These are phyloP conservation scores for Canariomyces notabilis DNA, from an alignment of 2,329 filamentous ascomycete genomes.

Conservation along the genomic window DNA sequence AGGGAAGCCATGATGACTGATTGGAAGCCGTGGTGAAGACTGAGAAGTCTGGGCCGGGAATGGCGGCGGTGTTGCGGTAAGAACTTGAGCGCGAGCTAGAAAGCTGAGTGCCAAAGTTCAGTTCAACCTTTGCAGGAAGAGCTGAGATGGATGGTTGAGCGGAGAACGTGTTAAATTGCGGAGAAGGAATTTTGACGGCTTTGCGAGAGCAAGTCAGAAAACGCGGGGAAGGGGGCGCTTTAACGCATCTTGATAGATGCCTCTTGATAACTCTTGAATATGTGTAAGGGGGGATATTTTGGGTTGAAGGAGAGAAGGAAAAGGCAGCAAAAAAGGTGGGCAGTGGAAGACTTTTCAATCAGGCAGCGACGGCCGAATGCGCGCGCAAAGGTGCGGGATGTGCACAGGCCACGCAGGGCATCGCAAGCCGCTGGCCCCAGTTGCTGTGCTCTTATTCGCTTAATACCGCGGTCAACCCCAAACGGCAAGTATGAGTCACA, in stretches of 20 bases:
- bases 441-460: conserved; percentile 15
- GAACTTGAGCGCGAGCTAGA: conserved; percentile 54
- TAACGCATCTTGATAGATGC: conserved; percentile 55
- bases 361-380: conserved; percentile 37
- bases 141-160: conserved; percentile 47
- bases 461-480: conserved; percentile 16
- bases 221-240: conserved; percentile 39
- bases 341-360: conserved; percentile 40
- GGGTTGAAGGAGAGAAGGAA: conserved; percentile 34
- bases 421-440: neutral
- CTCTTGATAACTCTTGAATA: conserved; percentile 33
- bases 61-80: conserved; percentile 51
- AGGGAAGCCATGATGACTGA: conserved; percentile 75
- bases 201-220: conserved; percentile 29
- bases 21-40: conserved; percentile 79
- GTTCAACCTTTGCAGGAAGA: conserved; percentile 54
- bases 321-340: conserved; percentile 27
- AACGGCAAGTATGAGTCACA: conserved; percentile 29
- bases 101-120: conserved; percentile 63
- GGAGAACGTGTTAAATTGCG: conserved; percentile 34
- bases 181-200: conserved; percentile 51
- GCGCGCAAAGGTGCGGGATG: conserved; percentile 10
- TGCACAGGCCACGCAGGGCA: conserved; percentile 12
- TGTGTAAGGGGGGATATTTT: conserved; percentile 33
- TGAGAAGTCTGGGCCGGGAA: conserved; percentile 60